These are phyloP conservation scores for Auricularia sp. DNA, from an alignment of 768 basidiomycete species.

Conservation along the genomic window DNA sequence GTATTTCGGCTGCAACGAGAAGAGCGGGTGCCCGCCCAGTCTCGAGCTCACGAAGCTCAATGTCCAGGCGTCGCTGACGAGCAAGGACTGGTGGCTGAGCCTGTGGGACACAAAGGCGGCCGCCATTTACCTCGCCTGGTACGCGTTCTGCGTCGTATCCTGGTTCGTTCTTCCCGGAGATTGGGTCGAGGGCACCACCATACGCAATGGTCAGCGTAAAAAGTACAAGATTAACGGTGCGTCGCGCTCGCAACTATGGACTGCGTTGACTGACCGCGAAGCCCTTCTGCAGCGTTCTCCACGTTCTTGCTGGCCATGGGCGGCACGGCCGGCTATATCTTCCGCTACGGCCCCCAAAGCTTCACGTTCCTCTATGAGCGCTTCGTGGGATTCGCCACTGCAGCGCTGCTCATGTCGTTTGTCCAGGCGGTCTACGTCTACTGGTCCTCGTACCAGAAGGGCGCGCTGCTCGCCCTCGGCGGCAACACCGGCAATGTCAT, in stretches of 20 bases:
- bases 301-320: constrained; percentile 80
- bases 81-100: constrained; percentile 51
- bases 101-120: constrained; percentile 80
- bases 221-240: constrained; percentile 93
- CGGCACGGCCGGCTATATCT: constrained; percentile 54
- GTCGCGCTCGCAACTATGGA: constrained; percentile 7
- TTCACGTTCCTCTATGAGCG: constrained; percentile 89
- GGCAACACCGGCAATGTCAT: constrained; percentile 81
- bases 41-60: constrained; percentile 15
- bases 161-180: constrained; percentile 76
- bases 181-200: constrained; percentile 52
- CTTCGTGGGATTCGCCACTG: constrained; percentile 83
- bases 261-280: neutral
- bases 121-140: constrained; percentile 78
- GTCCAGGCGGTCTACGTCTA: constrained; percentile 68
- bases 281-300: constrained; percentile 45
- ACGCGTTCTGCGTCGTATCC: constrained; percentile 70
- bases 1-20: constrained; percentile 68
- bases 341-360: constrained; percentile 61
- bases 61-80: constrained; percentile 27
- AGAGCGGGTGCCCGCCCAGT: constrained; percentile 53
- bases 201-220: constrained; percentile 69
- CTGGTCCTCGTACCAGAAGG: constrained; percentile 51
- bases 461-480: constrained; percentile 76
- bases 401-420: constrained; percentile 67